Base-by-base conservation (phyloP, 129 eudicot species). In the Dittrichia graveolens region DNA sequence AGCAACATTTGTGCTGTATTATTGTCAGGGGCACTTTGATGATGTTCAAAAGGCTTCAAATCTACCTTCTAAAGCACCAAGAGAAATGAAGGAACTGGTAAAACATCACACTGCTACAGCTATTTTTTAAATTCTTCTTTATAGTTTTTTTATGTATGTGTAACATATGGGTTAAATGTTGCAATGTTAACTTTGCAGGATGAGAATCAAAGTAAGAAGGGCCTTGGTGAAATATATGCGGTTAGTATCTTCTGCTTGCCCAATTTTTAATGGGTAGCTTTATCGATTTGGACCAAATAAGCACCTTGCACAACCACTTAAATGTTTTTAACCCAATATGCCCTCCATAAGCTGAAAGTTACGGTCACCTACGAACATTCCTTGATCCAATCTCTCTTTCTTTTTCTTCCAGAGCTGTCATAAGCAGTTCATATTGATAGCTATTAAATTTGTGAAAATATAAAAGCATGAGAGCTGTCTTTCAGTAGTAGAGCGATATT, bases 141-240 rank as follows among this genome's bases (percentile, higher is more conserved):
- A 6, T 46, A 9, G n/a, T 12, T 65, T 0, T 12, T 75, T 65
- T 53, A 18, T 65, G 14, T 42, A 44, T 75, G 73, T 8, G 37
- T 24, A 24, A 24, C 31, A 24, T 45, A 4, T 56, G 44, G 24
- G 13, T 4, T 19, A 24, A 69, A 69, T n/a, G 41, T 54, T 46
- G 48, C 1, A 71, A 44, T 85, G 52, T 48, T 61, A 3, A 69
- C 55, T 48, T 57, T 69, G 80, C 92, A 93, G 98, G 96, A 93
- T 69, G 98, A 93, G 55, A 93, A 74, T 67, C 91, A 90, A 86
- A 93, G 89, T 79, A 88, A 94, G 80, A 90, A 90, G 82, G 98
- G 98, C 65, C 98, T 94, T 74, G 95, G 87, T 69, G 95, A 90
- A 76, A n/a, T 85, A 64, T 94, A 94, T 71, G 98, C 87, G 90